A percentile compares a stretch with the other conserved stretches of the same genome.
These are phyloP conservation scores for Inga laurina DNA, from an alignment of 306 rosid species.

Conservation along the genomic window DNA sequence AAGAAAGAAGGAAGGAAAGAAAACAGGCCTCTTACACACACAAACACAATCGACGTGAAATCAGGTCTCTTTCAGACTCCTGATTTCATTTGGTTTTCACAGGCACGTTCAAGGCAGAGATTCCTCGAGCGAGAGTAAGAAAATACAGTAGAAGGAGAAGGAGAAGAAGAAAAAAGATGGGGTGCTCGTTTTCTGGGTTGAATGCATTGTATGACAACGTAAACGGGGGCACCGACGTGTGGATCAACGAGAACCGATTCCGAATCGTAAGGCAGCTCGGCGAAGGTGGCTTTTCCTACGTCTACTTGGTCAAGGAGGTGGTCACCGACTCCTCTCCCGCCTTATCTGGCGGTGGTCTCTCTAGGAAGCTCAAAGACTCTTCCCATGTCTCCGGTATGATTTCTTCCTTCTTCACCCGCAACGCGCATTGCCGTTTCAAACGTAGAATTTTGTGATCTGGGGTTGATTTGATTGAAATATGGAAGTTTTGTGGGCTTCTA, in stretches of 20 bases:
- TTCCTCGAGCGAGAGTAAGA: not conserved
- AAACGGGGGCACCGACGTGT: conserved; percentile 82
- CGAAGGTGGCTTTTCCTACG: conserved; percentile 92
- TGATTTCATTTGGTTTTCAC: conserved; percentile 41
- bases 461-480: not conserved
- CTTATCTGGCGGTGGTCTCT: conserved; percentile 49
- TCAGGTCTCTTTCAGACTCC: conserved; percentile 55
- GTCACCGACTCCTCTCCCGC: conserved; percentile 45
- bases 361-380: conserved; percentile 72
- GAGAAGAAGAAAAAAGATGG: conserved; percentile 47
- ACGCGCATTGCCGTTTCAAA: not conserved
- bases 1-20: not conserved
- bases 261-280: conserved; percentile 89
- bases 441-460: conserved; percentile 14
- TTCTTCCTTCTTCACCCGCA: not conserved
- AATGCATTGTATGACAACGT: conserved; percentile 85
- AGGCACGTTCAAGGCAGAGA: not conserved
- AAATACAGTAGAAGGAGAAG: conserved; percentile 19
- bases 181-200: conserved; percentile 92
- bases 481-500: not conserved
- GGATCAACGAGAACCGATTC: conserved; percentile 98
- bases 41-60: conserved; percentile 42
- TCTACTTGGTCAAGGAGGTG: conserved; percentile 81
- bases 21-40: not conserved
- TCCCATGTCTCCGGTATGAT: conserved; percentile 73